Evolutionary conservation across 129 eudicot species (phyloP).

Genomic region (sunflower (Helianthus annuus)): DNA sequence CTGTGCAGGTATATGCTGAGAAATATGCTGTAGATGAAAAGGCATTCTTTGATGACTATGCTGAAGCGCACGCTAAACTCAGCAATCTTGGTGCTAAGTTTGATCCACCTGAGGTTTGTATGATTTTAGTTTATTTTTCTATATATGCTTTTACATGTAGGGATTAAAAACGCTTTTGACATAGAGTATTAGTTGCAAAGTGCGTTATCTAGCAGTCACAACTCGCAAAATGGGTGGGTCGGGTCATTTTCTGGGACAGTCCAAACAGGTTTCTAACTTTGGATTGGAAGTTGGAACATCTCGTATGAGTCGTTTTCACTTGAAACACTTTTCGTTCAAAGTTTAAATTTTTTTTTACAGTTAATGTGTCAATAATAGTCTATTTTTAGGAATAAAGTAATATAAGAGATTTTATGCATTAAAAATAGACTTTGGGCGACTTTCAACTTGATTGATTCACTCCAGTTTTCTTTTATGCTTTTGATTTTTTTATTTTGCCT

Average conservation of each 20-base stretch:
- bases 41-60: conserved; percentile 89
- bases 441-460: no score
- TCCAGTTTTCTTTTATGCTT: no score
- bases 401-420: no score
- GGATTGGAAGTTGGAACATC: background rate
- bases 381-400: no score
- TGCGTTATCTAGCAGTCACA: background rate
- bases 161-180: background rate
- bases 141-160: background rate
- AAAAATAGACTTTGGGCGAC: no score
- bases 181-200: background rate
- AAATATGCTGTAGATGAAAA: conserved; percentile 86
- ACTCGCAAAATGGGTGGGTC: conserved; percentile 1
- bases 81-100: conserved; percentile 98
- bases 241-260: background rate
- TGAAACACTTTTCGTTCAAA: background rate
- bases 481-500: no score
- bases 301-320: background rate
- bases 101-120: conserved; percentile 86
- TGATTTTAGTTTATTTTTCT: background rate
- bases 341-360: background rate
- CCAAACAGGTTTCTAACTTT: background rate
- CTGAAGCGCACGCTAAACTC: conserved; percentile 98
- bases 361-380: background rate
- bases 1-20: conserved; percentile 77